Conservation (phyloP, 345 rosid species). For the Hevea brasiliensis region DNA sequence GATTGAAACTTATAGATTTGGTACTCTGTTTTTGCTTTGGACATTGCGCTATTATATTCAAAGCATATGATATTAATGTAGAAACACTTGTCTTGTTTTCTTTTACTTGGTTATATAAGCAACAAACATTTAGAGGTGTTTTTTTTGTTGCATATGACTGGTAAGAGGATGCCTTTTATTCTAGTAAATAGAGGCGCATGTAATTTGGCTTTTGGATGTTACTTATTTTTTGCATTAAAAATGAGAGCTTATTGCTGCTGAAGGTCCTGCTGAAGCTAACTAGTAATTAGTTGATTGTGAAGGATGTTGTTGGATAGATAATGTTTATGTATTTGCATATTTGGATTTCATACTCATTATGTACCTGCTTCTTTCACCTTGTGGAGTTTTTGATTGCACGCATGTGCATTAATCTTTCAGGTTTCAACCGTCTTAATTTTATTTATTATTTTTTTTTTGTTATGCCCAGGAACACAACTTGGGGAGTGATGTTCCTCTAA, state of each 20-base stretch:
- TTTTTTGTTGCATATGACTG: not conserved
- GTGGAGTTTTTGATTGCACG: not conserved
- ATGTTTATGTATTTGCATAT: not conserved
- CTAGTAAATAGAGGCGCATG: not conserved
- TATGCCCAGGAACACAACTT: slow-evolving; percentile 58
- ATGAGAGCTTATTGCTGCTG: not conserved
- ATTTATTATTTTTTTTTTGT: not conserved
- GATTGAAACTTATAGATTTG: not conserved
- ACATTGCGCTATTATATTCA: not conserved
- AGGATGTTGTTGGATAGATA: not conserved
- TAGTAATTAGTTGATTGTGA: not conserved
- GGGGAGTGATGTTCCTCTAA: slow-evolving; percentile 83
- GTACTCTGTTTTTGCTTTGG: not conserved
- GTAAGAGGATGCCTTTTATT: not conserved
- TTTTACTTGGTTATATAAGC: not conserved
- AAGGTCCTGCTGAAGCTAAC: not conserved
- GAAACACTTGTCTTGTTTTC: not conserved
- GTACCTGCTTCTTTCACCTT: not conserved
- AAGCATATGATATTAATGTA: not conserved
- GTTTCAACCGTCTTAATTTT: not conserved
- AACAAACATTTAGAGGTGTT: not conserved
- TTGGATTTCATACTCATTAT: not conserved
- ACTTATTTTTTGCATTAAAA: not conserved
- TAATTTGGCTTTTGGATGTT: not conserved
- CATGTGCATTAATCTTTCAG: not conserved